Percentiles rank a stretch among this genome's conserved stretches.
Evolutionary conservation across 2,329 filamentous ascomycete species (phyloP).

Genomic region (Aureobasidium sp.): DNA sequence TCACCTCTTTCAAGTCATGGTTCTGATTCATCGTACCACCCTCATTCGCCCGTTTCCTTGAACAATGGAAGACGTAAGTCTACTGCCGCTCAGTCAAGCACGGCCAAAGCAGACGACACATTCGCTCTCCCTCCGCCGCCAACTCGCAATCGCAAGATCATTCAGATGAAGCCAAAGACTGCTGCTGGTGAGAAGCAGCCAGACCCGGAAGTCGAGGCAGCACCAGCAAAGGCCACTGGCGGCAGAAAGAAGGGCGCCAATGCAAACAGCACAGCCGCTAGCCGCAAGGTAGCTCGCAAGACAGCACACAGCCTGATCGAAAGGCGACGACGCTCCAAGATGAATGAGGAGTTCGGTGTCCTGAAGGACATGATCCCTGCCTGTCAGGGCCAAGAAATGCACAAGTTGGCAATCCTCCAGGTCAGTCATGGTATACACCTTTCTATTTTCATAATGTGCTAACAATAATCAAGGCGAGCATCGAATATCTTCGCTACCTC

Average conservation of each 20-base stretch:
- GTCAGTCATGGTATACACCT: slow-evolving; percentile 41
- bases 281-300: slow-evolving; percentile 91
- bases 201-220: slow-evolving; percentile 19
- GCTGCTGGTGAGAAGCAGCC: slow-evolving; percentile 27
- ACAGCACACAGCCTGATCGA: slow-evolving; percentile 96
- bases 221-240: slow-evolving; percentile 27
- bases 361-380: slow-evolving; percentile 94
- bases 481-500: slow-evolving; percentile 91
- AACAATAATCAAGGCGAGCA: slow-evolving; percentile 62
- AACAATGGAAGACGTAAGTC: slow-evolving; percentile 27
- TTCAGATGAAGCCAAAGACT: slow-evolving; percentile 80
- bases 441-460: neutral
- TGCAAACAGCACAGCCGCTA: slow-evolving; percentile 70
- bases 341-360: slow-evolving; percentile 96
- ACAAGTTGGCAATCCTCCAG: slow-evolving; percentile 92
- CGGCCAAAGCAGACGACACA: slow-evolving; percentile 45
- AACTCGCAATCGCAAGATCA: slow-evolving; percentile 88
- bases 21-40: slow-evolving; percentile 47
- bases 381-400: slow-evolving; percentile 91
- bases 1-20: slow-evolving; percentile 40
- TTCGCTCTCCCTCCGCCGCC: slow-evolving; percentile 88
- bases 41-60: slow-evolving; percentile 39
- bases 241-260: slow-evolving; percentile 68
- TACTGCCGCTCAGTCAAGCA: slow-evolving; percentile 20
- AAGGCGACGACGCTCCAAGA: slow-evolving; percentile 81